Evolutionary conservation across 441 rosid genomes (phyloP), one percentile per base, ranked within the genome.

Genomic region (Euphorbia celastroides): DNA sequence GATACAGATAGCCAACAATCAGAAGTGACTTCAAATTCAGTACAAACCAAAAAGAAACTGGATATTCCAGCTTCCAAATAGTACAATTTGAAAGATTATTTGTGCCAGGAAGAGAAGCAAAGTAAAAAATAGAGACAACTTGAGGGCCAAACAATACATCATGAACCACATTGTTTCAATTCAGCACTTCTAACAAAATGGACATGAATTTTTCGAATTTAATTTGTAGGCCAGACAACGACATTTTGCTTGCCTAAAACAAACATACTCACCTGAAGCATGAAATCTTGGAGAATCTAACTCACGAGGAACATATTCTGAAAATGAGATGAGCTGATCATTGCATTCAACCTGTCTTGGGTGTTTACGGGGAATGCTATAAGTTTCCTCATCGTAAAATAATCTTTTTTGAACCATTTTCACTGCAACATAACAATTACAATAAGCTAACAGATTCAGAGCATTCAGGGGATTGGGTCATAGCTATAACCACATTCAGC

Each of bases 361-460:
- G 67, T 79, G 82, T 77, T 82, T 86, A 51, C 68, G 69, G 62
- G 82, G 51, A 58, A 77, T 58, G 65, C 74, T 72, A 30, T 64
- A 70, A 5, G 28, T 42, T 58, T 76, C 87, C 68, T 79, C 75
- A 46, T 81, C 75, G 16, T 74, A 79, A 71, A 74, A 80, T 60
- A 79, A 74, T 36, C 87, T 73, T 70, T 81, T 85, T 42, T 79
- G 71, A 16, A 78, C 78, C 87, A 82, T 85, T 54, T 74, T 55
- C 51, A 63, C 86, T 77, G 81, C 74, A 74, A 27, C 13, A 34
- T 25, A 71, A 17, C 30, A 31, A 0, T 26, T 23, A 28, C 17
- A 42, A 46, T 27, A 34, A n/a, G 26, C 52, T 60, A 42, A n/a
- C n/a, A n/a, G n/a, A n/a, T n/a, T n/a, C n/a, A n/a, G n/a, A n/a